Percentiles rank a stretch among this genome's conserved stretches.
Conservation (phyloP, 345 rosid species). For the Linum lewisii region DNA sequence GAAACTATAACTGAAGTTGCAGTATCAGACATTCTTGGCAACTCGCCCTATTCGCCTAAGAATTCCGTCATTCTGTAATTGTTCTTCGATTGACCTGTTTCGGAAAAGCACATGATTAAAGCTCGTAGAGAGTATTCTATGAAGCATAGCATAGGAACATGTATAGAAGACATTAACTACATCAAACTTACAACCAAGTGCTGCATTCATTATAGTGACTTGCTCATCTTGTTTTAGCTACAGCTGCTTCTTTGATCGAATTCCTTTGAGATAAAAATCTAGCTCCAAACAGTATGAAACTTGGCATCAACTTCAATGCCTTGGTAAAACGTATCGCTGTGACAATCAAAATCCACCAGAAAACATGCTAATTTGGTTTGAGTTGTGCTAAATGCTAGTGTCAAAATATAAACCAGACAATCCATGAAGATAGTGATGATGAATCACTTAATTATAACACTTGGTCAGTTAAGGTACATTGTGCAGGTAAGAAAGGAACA, state of each 20-base stretch:
- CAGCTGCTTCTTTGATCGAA: constrained; percentile 26
- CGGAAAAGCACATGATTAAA: constrained; percentile 19
- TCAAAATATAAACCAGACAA: too few species aligned
- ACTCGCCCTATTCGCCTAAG: constrained; percentile 31
- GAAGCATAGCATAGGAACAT: too few species aligned
- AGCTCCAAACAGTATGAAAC: constrained; percentile 60
- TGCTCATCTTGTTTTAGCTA: constrained; percentile 53
- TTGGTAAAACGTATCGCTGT: constrained; percentile 83
- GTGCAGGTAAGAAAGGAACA: too few species aligned
- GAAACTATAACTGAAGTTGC: too few species aligned
- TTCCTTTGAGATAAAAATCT: constrained; percentile 39
- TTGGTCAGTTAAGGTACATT: too few species aligned
- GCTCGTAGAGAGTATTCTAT: not conserved
- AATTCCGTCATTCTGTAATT: constrained; percentile 45
- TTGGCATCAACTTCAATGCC: constrained; percentile 64
- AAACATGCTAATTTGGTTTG: too few species aligned
- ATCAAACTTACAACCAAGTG: constrained; percentile 60
- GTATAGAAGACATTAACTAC: constrained; percentile 12
- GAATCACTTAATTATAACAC: too few species aligned
- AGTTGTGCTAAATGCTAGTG: too few species aligned
- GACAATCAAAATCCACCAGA: too few species aligned
- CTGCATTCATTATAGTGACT: constrained; percentile 58
- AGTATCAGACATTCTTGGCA: constrained; percentile 28
- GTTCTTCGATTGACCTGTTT: constrained; percentile 66
- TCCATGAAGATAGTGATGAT: too few species aligned